Evolutionary conservation across 2,329 filamentous ascomycete species (phyloP).

Genomic region (Xylariaceae sp.): DNA sequence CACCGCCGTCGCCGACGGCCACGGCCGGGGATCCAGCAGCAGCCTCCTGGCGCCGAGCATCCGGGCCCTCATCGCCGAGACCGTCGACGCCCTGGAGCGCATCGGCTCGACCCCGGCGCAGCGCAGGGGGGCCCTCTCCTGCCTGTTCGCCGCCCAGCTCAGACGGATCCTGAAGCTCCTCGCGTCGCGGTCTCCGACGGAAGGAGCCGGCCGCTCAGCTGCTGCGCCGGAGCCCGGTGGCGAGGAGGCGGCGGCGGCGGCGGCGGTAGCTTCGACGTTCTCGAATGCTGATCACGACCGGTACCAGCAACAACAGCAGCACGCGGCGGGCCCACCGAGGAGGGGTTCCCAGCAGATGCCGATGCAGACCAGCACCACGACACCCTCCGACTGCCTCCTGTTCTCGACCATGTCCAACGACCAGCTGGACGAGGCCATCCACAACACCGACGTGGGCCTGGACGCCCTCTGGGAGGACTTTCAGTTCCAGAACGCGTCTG

Average conservation of each 20-base stretch:
- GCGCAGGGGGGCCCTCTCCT: slow-evolving; percentile 58
- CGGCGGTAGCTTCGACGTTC: slow-evolving; percentile 15
- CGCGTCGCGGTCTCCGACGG: slow-evolving; percentile 19
- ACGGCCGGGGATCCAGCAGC: slow-evolving; percentile 15
- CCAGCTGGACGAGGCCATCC: slow-evolving; percentile 26
- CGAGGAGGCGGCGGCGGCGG: slow-evolving; percentile 10
- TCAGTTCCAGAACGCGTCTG: slow-evolving; percentile 24
- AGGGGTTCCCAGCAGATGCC: slow-evolving; percentile 16
- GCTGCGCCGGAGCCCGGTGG: slow-evolving; percentile 13
- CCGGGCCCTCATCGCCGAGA: slow-evolving; percentile 58
- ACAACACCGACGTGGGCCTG: slow-evolving; percentile 25
- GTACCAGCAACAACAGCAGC: too few relatives aligned
- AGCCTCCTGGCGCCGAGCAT: slow-evolving; percentile 56
- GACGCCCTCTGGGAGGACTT: slow-evolving; percentile 27
- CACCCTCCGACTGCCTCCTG: slow-evolving; percentile 22
- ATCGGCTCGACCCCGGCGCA: slow-evolving; percentile 60
- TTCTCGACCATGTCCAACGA: slow-evolving; percentile 29
- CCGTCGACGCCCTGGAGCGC: slow-evolving; percentile 59
- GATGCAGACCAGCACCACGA: slow-evolving; percentile 10
- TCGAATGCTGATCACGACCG: slow-evolving; percentile 3
- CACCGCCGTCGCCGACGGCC: slow-evolving; percentile 44
- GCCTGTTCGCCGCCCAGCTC: slow-evolving; percentile 49
- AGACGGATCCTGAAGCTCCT: slow-evolving; percentile 37
- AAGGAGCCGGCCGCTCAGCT: neutral
- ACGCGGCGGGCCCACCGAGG: slow-evolving; percentile 13